Evolutionary conservation across 2,329 filamentous ascomycete species (phyloP).

Genomic region (Tolypocladium paradoxum): DNA sequence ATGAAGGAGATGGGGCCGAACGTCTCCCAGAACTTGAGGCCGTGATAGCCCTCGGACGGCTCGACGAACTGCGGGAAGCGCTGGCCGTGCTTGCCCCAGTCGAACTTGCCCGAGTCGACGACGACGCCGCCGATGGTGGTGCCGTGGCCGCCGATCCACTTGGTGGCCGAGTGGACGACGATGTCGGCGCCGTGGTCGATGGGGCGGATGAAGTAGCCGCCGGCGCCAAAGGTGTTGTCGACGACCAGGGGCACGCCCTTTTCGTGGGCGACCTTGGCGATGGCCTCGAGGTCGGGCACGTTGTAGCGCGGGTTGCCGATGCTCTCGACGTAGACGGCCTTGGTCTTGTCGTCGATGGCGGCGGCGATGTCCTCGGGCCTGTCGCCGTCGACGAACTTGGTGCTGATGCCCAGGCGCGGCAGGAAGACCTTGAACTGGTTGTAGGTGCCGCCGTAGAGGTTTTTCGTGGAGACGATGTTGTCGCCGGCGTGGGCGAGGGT

Average conservation of each 20-base stretch:
- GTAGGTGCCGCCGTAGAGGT: conserved; percentile 91
- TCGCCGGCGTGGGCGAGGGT: conserved; percentile 80
- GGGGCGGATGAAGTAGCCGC: conserved; percentile 77
- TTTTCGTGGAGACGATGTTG: conserved; percentile 86
- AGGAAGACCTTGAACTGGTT: conserved; percentile 94
- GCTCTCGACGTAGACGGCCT: conserved; percentile 83
- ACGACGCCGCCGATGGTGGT: conserved; percentile 84
- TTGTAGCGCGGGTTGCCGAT: conserved; percentile 94
- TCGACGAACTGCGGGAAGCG: conserved; percentile 92
- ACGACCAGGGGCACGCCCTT: conserved; percentile 59
- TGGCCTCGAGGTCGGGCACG: conserved; percentile 79
- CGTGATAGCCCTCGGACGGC: conserved; percentile 81
- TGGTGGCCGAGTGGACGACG: conserved; percentile 86
- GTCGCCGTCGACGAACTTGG: conserved; percentile 81
- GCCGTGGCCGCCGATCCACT: conserved; percentile 95
- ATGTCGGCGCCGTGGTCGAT: conserved; percentile 91
- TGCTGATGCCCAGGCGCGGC: conserved; percentile 74
- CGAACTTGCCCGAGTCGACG: conserved; percentile 82
- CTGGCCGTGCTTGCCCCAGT: conserved; percentile 76
- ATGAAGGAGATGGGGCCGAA: conserved; percentile 77
- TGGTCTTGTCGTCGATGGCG: conserved; percentile 85
- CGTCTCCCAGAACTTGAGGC: conserved; percentile 87
- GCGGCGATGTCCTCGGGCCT: conserved; percentile 66
- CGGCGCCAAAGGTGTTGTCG: conserved; percentile 92
- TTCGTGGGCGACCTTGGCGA: conserved; percentile 66